Evolutionary conservation across 2,329 filamentous ascomycete species (phyloP).

Genomic region (Aspergillus fructus): DNA sequence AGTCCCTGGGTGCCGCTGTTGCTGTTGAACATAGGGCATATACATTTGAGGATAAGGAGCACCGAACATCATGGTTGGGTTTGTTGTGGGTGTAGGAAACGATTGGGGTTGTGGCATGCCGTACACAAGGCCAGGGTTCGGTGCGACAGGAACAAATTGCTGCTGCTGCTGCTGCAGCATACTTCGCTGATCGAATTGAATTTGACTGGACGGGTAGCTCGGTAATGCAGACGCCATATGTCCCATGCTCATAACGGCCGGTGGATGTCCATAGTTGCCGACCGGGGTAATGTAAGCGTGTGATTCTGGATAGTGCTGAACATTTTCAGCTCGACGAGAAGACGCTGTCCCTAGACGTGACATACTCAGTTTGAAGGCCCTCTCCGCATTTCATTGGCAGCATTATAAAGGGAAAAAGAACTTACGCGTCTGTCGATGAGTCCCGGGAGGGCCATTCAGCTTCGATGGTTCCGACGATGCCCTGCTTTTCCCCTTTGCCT

Average conservation of each 20-base stretch:
- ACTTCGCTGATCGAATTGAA: conserved; percentile 26
- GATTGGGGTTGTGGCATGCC: conserved; percentile 28
- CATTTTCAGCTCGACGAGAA: conserved; percentile 18
- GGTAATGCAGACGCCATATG: conserved; percentile 32
- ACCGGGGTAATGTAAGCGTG: conserved; percentile 18
- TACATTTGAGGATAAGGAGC: conserved; percentile 28
- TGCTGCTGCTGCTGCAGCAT: conserved; percentile 23
- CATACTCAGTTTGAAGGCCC: not conserved
- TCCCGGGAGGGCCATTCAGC: not conserved
- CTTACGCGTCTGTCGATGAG: conserved; percentile 14
- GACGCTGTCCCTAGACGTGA: conserved; percentile 9
- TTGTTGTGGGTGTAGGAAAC: conserved; percentile 19
- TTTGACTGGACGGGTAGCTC: conserved; percentile 23
- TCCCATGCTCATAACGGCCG: conserved; percentile 28
- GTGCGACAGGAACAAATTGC: conserved; percentile 23
- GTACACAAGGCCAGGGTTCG: conserved; percentile 31
- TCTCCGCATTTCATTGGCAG: not conserved
- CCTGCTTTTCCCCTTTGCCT: not conserved
- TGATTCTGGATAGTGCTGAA: conserved; percentile 19
- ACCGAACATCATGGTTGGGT: conserved; percentile 23
- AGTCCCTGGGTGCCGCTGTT: conserved; percentile 23
- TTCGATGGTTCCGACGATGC: conserved; percentile 1
- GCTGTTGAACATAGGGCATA: conserved; percentile 29
- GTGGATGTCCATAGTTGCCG: conserved; percentile 20
- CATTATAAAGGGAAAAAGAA: not conserved